phyloP scores from a whole-genome alignment of 2,329 filamentous ascomycete species.

The Ascochyta koolunga region DNA sequence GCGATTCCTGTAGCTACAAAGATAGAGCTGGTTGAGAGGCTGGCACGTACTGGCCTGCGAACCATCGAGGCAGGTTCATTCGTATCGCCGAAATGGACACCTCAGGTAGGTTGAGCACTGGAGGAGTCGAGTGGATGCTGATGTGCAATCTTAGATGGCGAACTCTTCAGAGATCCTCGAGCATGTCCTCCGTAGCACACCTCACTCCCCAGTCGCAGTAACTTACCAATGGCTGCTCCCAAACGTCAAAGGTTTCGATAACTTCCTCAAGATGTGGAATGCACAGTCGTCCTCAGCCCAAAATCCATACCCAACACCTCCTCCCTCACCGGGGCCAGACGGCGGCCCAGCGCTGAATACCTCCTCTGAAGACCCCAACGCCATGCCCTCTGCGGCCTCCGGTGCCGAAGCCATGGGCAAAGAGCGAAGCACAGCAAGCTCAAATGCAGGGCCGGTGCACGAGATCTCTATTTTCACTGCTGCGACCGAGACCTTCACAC shows the following conservation, averaged over 20 bases:
- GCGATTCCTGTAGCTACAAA: constrained; percentile 74
- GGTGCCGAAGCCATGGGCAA: constrained; percentile 43
- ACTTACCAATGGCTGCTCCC: constrained; percentile 83
- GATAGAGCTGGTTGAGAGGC: constrained; percentile 73
- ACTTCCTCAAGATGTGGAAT: constrained; percentile 62
- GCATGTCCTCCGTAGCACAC: constrained; percentile 66
- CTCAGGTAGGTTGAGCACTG: constrained; percentile 62
- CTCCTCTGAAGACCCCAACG: constrained; percentile 51
- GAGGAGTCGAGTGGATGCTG: constrained; percentile 47
- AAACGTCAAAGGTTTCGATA: constrained; percentile 73
- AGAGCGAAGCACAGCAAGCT: constrained; percentile 6
- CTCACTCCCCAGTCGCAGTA: constrained; percentile 61
- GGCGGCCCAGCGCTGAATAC: constrained; percentile 50
- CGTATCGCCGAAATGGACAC: constrained; percentile 83
- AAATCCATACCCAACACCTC: constrained; percentile 58
- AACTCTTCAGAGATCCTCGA: constrained; percentile 77
- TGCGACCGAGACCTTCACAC: constrained; percentile 79
- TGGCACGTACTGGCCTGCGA: constrained; percentile 70
- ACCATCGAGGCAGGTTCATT: constrained; percentile 84
- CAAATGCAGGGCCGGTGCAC: constrained; percentile 26
- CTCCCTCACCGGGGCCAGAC: constrained; percentile 45
- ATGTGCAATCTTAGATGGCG: constrained; percentile 66
- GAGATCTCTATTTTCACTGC: constrained; percentile 83
- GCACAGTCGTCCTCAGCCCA: constrained; percentile 45
- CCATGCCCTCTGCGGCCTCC: constrained; percentile 47